Conservation (phyloP, 176 grass and related monocot genomes). For the Saccharum officinarum region DNA sequence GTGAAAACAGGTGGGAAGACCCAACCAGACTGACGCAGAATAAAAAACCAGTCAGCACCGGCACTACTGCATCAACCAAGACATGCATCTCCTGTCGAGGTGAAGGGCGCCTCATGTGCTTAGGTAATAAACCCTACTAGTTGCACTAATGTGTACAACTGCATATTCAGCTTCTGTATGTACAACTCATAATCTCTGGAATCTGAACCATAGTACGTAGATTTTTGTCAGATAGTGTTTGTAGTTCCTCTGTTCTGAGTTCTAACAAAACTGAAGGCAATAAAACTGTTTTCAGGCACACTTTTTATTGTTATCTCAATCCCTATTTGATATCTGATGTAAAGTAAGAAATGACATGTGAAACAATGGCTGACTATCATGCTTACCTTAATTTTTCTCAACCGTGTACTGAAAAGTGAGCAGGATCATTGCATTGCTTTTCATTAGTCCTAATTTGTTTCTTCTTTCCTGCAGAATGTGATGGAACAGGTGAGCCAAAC, state of each 20-base stretch:
- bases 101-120: conserved; percentile 80
- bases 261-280: neutral
- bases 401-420: neutral
- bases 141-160: conserved; percentile 9
- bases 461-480: conserved; percentile 66
- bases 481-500: conserved; percentile 84
- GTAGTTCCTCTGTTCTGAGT: neutral
- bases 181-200: neutral
- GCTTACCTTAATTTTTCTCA: neutral
- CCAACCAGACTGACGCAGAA: conserved; percentile 59
- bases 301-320: neutral
- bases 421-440: neutral
- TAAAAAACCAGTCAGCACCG: conserved; percentile 40
- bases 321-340: neutral
- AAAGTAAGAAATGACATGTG: neutral
- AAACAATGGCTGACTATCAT: neutral
- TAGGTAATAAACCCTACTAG: conserved; percentile 48
- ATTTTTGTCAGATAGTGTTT: neutral
- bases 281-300: neutral
- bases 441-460: neutral
- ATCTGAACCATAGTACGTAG: neutral
- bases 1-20: conserved; percentile 99
- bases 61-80: conserved; percentile 26
- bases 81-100: conserved; percentile 79
- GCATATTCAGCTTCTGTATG: neutral